phyloP scores from a whole-genome alignment of 208 protist genomes.

The Angomonas ambiguus region DNA sequence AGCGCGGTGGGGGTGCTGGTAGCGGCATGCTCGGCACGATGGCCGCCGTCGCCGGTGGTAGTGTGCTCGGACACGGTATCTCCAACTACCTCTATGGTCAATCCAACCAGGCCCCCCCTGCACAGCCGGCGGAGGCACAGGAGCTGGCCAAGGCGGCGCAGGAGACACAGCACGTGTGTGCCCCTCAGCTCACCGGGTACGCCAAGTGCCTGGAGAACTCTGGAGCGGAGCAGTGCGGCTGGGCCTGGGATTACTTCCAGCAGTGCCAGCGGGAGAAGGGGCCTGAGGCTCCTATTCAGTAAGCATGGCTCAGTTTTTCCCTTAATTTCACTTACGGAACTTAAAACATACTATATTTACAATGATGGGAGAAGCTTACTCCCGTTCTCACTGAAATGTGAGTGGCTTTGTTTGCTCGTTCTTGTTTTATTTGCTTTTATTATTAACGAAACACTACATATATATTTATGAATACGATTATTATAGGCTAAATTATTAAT shows the following conservation, averaged over 20 bases:
- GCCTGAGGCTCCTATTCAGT: conserved; percentile 33
- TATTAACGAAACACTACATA: too few species aligned
- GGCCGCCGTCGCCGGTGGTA: conserved; percentile 78
- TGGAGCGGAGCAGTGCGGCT: conserved; percentile 66
- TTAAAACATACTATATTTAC: too few species aligned
- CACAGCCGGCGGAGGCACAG: conserved; percentile 80
- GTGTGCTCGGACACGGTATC: conserved; percentile 82
- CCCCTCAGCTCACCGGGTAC: conserved; percentile 68
- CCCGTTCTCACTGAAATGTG: too few species aligned
- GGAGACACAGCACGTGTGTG: conserved; percentile 57
- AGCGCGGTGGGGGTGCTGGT: conserved; percentile 38
- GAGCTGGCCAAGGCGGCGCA: conserved; percentile 56
- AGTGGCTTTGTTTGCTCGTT: too few species aligned
- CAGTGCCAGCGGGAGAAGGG: conserved; percentile 68
- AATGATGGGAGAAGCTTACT: too few species aligned
- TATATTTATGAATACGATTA: too few species aligned
- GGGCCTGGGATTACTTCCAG: conserved; percentile 86
- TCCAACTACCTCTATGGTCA: conserved; percentile 80
- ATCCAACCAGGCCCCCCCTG: conserved; percentile 50
- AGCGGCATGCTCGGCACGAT: conserved; percentile 77
- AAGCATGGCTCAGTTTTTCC: neutral
- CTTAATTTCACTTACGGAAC: too few species aligned
- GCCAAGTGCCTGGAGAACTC: conserved; percentile 75
- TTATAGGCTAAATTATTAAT: too few species aligned
- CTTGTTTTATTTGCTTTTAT: too few species aligned